Base-by-base conservation (phyloP, 2,329 filamentous ascomycete genomes). In the Rhynchosporium agropyri region DNA sequence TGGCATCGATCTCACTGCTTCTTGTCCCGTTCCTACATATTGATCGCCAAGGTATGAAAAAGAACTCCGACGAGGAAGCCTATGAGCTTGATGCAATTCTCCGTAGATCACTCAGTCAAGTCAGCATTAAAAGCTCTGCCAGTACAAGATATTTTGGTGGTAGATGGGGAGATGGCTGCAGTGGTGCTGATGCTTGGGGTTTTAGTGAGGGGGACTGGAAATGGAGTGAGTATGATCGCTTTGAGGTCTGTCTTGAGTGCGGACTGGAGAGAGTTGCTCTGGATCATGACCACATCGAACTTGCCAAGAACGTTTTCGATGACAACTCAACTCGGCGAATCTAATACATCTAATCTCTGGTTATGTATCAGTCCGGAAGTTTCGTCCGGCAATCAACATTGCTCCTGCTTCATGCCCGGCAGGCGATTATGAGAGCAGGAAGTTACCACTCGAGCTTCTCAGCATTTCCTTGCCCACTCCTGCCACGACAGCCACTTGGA, bases 1-100 rank as follows among this genome's bases (percentile, higher is more conserved):
- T 79, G n/a, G 75, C 79, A 0, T 77, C 74, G 0, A 62, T 79
- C 0, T 77, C 79, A 12, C 65, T 84, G 2, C 65, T 79, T 0
- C 74, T 85, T 28, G 74, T 83, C 3, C 80, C 81, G 0, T 85
- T 84, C 63, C 75, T 87, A 66, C 78, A 74, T 5, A 76, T 86
- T 13, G 78, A 78, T 0, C 85, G 81, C 1, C 83, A 86, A 67
- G 83, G 83, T 1, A 42, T 48, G 40, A 58, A 36, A 13, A 20
- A n/a, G 2, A 36, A 6, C 4, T 7, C 20, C 13, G 51, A 48
- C 38, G 58, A 53, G 26, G 48, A 60, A 26, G 57, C 33, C 3
- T 40, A 43, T 3, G 55, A 58, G 33, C n/a, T 46, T 1, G 12
- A 40, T 2, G 33, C 31, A 3, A 28, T 31, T 1, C 43, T 49